phyloP scores from a whole-genome alignment of 139 green algal genomes.

The Chlorella sp. region DNA sequence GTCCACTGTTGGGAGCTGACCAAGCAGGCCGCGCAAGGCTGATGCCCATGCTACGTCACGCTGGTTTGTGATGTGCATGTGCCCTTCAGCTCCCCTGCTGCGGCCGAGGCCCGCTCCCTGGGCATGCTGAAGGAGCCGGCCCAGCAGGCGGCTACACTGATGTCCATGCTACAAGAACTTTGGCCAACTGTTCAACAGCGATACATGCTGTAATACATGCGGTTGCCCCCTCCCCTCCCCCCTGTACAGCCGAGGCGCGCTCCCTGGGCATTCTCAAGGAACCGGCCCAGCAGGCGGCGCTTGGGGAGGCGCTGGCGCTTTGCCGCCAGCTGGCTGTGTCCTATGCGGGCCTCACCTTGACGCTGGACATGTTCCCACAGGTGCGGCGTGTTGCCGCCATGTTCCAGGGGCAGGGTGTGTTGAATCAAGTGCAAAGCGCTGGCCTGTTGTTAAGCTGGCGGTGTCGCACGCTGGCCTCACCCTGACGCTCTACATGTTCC shows the following conservation, averaged over 20 bases:
- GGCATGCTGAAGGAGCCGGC: not conserved
- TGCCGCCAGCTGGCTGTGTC: constrained; percentile 78
- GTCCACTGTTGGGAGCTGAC: too few species aligned
- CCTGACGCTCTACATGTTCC: too few species aligned
- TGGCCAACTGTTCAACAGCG: too few species aligned
- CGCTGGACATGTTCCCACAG: constrained; percentile 81
- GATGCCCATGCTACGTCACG: too few species aligned
- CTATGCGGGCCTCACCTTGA: constrained; percentile 83
- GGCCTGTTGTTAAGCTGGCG: too few species aligned
- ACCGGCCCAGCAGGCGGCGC: not conserved
- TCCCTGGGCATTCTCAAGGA: constrained; percentile 34
- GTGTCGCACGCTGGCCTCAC: too few species aligned
- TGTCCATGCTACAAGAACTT: too few species aligned
- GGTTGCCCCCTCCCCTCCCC: not conserved
- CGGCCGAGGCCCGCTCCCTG: not conserved
- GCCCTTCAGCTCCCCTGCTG: not conserved
- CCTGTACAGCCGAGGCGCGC: constrained; percentile 48
- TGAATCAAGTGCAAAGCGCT: too few species aligned
- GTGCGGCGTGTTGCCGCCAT: constrained; percentile 1
- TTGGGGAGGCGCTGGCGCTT: constrained; percentile 47
- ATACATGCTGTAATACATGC: too few species aligned
- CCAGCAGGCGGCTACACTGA: not conserved
- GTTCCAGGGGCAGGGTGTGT: too few species aligned
- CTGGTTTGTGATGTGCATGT: not conserved
- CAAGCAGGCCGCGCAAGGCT: too few species aligned